phyloP scores from a whole-genome alignment of 805 yeast genomes.

The Candida anglica region DNA sequence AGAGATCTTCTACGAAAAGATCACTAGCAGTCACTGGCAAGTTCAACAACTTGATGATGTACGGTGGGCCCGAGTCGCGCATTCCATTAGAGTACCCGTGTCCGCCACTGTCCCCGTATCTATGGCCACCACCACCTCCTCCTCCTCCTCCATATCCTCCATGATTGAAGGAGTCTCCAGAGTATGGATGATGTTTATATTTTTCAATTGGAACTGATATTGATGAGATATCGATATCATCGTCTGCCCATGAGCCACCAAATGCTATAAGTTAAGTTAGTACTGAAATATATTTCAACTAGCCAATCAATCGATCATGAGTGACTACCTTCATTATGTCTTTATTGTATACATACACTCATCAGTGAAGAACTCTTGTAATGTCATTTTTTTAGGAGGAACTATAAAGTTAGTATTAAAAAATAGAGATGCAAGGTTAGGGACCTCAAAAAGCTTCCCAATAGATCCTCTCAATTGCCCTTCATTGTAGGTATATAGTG shows the following conservation, averaged over 20 bases:
- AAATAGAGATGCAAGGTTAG: no score
- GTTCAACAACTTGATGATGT: constrained; percentile 58
- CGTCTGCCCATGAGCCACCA: constrained; percentile 49
- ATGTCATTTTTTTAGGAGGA: constrained; percentile 44
- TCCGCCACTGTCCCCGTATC: no score
- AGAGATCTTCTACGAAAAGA: constrained; percentile 52
- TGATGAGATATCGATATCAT: constrained; percentile 41
- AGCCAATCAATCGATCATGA: neutral
- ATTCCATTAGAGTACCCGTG: constrained; percentile 8
- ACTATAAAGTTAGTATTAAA: constrained; percentile 15
- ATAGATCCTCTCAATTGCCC: no score
- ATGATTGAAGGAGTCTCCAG: constrained; percentile 5
- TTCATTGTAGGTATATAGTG: no score
- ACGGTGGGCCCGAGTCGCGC: constrained; percentile 49
- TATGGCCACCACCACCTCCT: constrained; percentile 4
- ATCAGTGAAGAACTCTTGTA: constrained; percentile 43
- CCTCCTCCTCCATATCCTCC: constrained; percentile 5
- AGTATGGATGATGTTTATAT: constrained; percentile 9
- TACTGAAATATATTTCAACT: neutral
- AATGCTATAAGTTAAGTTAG: constrained; percentile 20
- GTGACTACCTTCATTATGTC: neutral
- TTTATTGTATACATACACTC: constrained; percentile 36
- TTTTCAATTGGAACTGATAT: constrained; percentile 42
- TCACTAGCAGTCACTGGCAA: constrained; percentile 54
- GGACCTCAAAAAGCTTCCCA: no score